These are phyloP conservation scores for Ustilago trichophora DNA, from an alignment of 1,284 basidiomycete species.

Conservation along the genomic window DNA sequence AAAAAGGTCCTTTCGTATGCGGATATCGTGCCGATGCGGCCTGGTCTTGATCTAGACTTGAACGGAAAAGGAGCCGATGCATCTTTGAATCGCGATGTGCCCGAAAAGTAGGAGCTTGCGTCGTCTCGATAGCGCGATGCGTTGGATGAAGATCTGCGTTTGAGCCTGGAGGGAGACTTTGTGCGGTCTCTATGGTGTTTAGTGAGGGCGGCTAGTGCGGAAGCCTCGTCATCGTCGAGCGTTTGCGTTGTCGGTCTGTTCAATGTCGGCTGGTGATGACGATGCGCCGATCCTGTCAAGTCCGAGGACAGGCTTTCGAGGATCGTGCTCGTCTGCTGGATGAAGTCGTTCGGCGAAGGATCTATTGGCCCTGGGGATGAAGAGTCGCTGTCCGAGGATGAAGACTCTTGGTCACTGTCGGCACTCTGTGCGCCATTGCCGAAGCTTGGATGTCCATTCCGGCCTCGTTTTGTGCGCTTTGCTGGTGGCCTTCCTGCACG, in stretches of 20 bases:
- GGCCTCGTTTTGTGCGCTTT: slow-evolving; percentile 15
- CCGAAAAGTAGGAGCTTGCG: slow-evolving; percentile 10
- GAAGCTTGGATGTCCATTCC: slow-evolving; percentile 1
- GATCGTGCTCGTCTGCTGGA: slow-evolving; percentile 44
- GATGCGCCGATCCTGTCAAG: slow-evolving; percentile 23
- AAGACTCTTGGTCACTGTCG: slow-evolving; percentile 9
- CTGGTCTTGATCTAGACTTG: slow-evolving; percentile 25
- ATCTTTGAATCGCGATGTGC: slow-evolving; percentile 9
- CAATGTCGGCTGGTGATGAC: not conserved
- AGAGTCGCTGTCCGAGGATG: slow-evolving; percentile 13
- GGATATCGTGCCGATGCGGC: slow-evolving; percentile 22
- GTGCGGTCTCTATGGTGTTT: slow-evolving; percentile 27
- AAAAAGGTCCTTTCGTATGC: slow-evolving; percentile 36
- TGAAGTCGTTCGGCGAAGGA: slow-evolving; percentile 36
- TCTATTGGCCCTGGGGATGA: slow-evolving; percentile 13
- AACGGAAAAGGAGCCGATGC: slow-evolving; percentile 1
- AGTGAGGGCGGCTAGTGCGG: slow-evolving; percentile 25
- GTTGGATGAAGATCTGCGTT: slow-evolving; percentile 35
- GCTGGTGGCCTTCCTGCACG: not conserved
- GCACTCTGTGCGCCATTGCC: slow-evolving; percentile 3
- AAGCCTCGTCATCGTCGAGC: slow-evolving; percentile 36
- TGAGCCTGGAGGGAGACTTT: slow-evolving; percentile 24
- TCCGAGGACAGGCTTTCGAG: slow-evolving; percentile 41
- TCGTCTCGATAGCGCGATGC: slow-evolving; percentile 30
- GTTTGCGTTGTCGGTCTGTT: slow-evolving; percentile 17